phyloP scores from a whole-genome alignment of 352 stramenopile species.

The Globisporangium ultimum region DNA sequence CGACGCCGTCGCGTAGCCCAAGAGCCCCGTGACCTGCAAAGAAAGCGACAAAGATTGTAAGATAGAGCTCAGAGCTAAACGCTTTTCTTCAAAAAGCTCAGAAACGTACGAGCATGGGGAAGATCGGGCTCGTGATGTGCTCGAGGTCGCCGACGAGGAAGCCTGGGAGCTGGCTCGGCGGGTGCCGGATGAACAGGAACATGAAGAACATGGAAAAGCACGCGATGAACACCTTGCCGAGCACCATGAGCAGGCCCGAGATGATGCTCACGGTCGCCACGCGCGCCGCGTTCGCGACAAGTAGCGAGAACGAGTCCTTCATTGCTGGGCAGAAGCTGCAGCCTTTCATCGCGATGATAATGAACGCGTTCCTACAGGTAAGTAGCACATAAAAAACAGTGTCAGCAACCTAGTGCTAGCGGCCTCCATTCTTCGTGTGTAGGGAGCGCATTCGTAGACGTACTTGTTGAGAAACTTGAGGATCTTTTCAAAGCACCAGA shows the following conservation, averaged over 20 bases:
- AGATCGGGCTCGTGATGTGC: constrained; percentile 68
- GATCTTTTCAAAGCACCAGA: constrained; percentile 89
- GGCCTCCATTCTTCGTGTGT: no score
- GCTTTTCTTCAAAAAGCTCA: background rate
- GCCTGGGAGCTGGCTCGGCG: constrained; percentile 42
- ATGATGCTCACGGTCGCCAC: constrained; percentile 87
- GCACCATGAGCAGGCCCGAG: constrained; percentile 75
- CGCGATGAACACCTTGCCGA: constrained; percentile 89
- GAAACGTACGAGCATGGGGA: constrained; percentile 60
- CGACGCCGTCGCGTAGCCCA: constrained; percentile 67
- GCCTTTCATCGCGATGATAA: constrained; percentile 88
- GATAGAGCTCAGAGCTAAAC: no score
- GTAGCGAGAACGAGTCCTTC: constrained; percentile 94
- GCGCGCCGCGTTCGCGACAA: constrained; percentile 92
- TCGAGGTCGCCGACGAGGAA: constrained; percentile 77
- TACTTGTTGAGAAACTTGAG: constrained; percentile 88
- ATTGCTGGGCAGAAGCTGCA: constrained; percentile 84
- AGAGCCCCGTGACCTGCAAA: constrained; percentile 46
- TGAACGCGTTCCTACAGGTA: constrained; percentile 73
- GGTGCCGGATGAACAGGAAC: constrained; percentile 76
- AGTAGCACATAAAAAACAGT: no score
- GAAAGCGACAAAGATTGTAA: no score
- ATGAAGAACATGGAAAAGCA: constrained; percentile 72
- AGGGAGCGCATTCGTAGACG: background rate
- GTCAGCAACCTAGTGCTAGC: no score